Evolutionary conservation across 2,329 filamentous ascomycete species (phyloP), one percentile per base, ranked within the genome.

Genomic region (Stemphylium vesicarium): DNA sequence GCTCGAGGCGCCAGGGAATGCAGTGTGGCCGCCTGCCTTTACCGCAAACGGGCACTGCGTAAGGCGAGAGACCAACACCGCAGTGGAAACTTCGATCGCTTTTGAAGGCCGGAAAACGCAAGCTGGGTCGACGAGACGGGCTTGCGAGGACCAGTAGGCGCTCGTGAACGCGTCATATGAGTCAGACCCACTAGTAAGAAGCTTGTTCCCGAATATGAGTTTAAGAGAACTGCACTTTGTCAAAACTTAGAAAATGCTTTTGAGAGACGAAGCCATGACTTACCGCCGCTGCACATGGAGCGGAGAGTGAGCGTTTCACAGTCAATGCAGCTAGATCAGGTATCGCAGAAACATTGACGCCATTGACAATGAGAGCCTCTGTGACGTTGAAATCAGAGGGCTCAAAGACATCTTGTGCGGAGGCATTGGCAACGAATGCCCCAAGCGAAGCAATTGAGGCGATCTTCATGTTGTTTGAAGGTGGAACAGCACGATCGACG

Each of bases 1-100:
- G 49, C 75, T 78, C 18, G 76, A 77, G 10, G 74, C 70, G 13
- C 78, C 77, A 0, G 69, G 65, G 60, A 73, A 74, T 4, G 70
- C 62, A 29, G 73, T 72, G 56, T 81, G 79, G 3, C 80, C 79
- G 24, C 79, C 79, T 41, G 76, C 74, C 48, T 77, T 79, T 2
- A 81, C 72, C 2, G 77, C 77, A 50, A 80, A 79, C 73, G 68
- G 67, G 41, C 70, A 74, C 39, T 67, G 60, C 4, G 62, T 62
- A 2, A 67, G 53, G 22, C 65, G 62, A 22, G 66, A 63, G 4
- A 69, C 12, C 2, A 69, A 37, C 3, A 71, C 55, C 2, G 60
- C 8, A 0, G 51, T 56, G 4, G 66, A 68, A 2, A 71, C 64
- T 4, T 71, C 57, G 6, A 54, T n/a, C 9, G 55, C 43, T 13